These are phyloP conservation scores for Globisporangium cystogenes DNA, from an alignment of 352 stramenopile genomes.

Conservation along the genomic window DNA sequence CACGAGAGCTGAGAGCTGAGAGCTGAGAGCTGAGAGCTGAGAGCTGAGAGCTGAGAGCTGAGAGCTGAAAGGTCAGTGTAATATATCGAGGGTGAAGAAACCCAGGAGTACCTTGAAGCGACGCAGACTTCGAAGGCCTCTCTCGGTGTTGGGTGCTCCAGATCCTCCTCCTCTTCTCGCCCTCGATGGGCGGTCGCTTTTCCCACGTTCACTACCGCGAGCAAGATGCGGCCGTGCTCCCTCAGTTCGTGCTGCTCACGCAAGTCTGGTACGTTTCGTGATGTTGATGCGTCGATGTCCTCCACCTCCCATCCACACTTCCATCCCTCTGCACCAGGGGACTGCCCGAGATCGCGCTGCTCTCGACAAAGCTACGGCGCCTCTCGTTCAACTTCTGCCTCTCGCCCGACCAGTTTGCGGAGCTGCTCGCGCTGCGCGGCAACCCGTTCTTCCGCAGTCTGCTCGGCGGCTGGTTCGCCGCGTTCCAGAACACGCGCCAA, in stretches of 20 bases:
- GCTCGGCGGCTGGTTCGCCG: conserved; percentile 51
- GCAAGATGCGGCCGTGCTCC: conserved; percentile 55
- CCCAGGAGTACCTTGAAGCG: too few relatives aligned
- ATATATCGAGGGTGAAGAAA: too few relatives aligned
- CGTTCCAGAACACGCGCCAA: conserved; percentile 58
- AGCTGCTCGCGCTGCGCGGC: conserved; percentile 47
- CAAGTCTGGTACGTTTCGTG: conserved; percentile 41
- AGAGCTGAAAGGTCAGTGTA: too few relatives aligned
- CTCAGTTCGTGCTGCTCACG: conserved; percentile 56
- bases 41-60: too few relatives aligned
- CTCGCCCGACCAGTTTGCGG: conserved; percentile 53
- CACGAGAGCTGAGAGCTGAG: too few relatives aligned
- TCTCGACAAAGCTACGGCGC: conserved; percentile 43
- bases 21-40: too few relatives aligned
- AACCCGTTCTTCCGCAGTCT: conserved; percentile 55
- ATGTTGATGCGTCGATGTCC: not conserved
- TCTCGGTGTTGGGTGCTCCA: too few relatives aligned
- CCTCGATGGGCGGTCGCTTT: conserved; percentile 59
- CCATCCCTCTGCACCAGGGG: conserved; percentile 19
- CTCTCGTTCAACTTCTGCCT: conserved; percentile 81
- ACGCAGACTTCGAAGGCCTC: too few relatives aligned
- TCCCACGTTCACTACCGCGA: conserved; percentile 72
- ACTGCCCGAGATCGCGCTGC: conserved; percentile 44
- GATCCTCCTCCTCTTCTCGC: too few relatives aligned
- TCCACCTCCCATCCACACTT: too few relatives aligned